A percentile compares a stretch with the other conserved stretches of the same genome.
phyloP scores from a whole-genome alignment of 2,329 filamentous ascomycete genomes.

The Pestalotiopsis sp. region DNA sequence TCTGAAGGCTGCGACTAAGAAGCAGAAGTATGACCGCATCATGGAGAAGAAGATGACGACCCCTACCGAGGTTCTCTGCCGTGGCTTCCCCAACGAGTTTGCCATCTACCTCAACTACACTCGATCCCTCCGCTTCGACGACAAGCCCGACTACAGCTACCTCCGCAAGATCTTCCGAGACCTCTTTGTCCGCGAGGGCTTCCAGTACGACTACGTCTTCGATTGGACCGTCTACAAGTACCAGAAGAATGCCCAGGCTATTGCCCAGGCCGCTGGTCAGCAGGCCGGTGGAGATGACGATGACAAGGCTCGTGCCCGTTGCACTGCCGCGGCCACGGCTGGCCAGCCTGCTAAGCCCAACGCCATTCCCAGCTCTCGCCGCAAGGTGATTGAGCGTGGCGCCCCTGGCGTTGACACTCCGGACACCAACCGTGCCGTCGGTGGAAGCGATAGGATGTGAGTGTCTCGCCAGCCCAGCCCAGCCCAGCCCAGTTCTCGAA shows the following conservation, averaged over 20 bases:
- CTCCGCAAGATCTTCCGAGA: constrained; percentile 99
- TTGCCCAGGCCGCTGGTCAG: constrained; percentile 77
- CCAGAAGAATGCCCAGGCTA: constrained; percentile 97
- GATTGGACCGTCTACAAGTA: constrained; percentile 99
- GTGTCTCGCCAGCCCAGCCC: constrained; percentile 65
- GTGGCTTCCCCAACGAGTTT: constrained; percentile 98
- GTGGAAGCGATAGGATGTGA: constrained; percentile 95
- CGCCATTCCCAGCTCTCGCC: constrained; percentile 76
- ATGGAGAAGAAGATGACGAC: constrained; percentile 99
- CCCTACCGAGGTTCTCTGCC: constrained; percentile 96
- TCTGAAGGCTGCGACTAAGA: constrained; percentile 97
- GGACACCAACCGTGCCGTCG: constrained; percentile 75
- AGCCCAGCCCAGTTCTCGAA: constrained; percentile 49
- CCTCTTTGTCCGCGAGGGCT: constrained; percentile 96
- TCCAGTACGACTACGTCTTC: constrained; percentile 99
- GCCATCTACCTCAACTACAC: constrained; percentile 99
- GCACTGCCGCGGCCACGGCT: constrained; percentile 67
- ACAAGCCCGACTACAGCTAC: constrained; percentile 99
- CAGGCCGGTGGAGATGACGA: constrained; percentile 71
- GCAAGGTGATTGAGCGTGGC: constrained; percentile 80
- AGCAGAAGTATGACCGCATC: constrained; percentile 99
- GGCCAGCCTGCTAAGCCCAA: constrained; percentile 70
- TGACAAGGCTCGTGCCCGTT: constrained; percentile 73
- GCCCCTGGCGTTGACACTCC: constrained; percentile 66
- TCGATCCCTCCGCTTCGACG: constrained; percentile 95